Percentiles rank a stretch among this genome's conserved stretches.
phyloP scores from a whole-genome alignment of 176 grass and related monocot species.

The Rhipidocladum racemiflorum region DNA sequence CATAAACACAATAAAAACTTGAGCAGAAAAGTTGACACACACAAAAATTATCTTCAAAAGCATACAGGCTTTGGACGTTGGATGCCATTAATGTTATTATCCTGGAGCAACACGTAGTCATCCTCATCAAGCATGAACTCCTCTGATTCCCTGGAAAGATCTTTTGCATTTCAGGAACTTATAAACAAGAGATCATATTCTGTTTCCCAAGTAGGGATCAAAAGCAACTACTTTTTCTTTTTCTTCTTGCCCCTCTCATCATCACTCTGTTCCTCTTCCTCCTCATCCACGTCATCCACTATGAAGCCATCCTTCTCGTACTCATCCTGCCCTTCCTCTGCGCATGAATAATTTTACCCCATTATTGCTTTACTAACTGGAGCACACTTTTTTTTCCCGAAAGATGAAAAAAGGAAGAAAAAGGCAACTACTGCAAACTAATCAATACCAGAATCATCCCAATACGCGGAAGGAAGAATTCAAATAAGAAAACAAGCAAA shows the following conservation, averaged over 20 bases:
- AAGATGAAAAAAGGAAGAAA: too few species aligned
- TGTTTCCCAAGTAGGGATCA: background rate
- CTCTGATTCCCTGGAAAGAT: constrained; percentile 63
- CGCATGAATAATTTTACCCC: constrained; percentile 1
- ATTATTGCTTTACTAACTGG: background rate
- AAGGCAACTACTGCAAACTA: background rate
- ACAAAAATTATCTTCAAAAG: background rate
- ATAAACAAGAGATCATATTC: constrained; percentile 19
- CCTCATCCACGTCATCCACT: constrained; percentile 88
- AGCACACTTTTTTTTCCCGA: background rate
- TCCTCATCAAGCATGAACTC: constrained; percentile 89
- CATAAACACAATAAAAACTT: background rate
- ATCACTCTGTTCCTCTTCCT: constrained; percentile 72
- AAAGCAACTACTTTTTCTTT: constrained; percentile 60
- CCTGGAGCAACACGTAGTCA: constrained; percentile 95
- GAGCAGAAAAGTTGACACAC: background rate
- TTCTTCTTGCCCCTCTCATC: constrained; percentile 84
- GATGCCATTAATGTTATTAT: constrained; percentile 88
- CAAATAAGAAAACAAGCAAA: background rate
- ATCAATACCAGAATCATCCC: background rate
- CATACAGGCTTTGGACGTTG: constrained; percentile 74
- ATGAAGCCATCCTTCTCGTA: constrained; percentile 97
- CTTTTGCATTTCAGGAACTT: constrained; percentile 20
- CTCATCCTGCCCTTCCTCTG: constrained; percentile 86
- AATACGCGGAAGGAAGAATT: background rate